phyloP scores from a whole-genome alignment of 2,329 filamentous ascomycete species.

The Cladophialophora exuberans region DNA sequence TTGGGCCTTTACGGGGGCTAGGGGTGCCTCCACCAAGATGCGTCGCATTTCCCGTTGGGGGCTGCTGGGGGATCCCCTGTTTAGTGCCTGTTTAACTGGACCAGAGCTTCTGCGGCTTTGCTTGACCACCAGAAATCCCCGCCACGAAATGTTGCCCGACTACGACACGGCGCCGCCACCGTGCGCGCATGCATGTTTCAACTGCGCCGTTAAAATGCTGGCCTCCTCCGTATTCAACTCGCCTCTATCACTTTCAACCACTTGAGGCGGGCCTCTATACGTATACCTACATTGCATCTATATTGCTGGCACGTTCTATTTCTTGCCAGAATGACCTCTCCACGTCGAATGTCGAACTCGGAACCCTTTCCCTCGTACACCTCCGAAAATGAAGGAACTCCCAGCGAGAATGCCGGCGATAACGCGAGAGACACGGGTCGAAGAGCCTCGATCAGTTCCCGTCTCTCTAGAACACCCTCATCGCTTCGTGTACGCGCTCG shows the following conservation, averaged over 20 bases:
- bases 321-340: not conserved
- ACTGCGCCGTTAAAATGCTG: not conserved
- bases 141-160: not conserved
- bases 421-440: constrained; percentile 5
- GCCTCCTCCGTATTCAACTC: not conserved
- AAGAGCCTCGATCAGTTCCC: constrained; percentile 15
- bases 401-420: constrained; percentile 1
- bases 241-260: not conserved
- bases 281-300: too few relatives aligned
- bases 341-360: constrained; percentile 6
- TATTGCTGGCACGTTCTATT: too few relatives aligned
- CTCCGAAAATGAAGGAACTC: constrained; percentile 1
- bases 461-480: constrained; percentile 13
- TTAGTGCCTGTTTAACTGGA: not conserved
- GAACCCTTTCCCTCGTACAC: constrained; percentile 21
- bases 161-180: not conserved
- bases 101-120: not conserved
- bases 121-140: not conserved
- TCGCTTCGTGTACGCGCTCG: constrained; percentile 21
- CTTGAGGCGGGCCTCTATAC: too few relatives aligned
- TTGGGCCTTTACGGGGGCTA: not conserved
- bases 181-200: too few relatives aligned
- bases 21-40: constrained; percentile 2
- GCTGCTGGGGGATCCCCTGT: too few relatives aligned
- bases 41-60: not conserved